A percentile compares a stretch with the other conserved stretches of the same genome.
Conservation (phyloP, 2,329 filamentous ascomycete genomes). For the Fusarium mexicanum region DNA sequence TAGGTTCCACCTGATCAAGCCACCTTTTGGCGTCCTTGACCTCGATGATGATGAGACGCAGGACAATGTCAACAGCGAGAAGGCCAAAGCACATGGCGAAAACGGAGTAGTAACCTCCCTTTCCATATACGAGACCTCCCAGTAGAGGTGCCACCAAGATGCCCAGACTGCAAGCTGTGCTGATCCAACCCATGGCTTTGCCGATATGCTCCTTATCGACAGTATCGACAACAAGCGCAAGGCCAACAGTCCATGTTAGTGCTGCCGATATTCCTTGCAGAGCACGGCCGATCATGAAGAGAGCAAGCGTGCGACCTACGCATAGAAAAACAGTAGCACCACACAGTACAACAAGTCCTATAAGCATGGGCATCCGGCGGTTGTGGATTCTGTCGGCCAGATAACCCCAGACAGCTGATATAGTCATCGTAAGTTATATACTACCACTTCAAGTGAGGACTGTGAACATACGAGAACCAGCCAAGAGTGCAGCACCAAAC, state of each 20-base stretch:
- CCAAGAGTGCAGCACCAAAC: constrained; percentile 46
- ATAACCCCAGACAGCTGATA: constrained; percentile 49
- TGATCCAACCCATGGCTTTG: constrained; percentile 48
- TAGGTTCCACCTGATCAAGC: constrained; percentile 21
- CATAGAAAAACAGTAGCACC: constrained; percentile 48
- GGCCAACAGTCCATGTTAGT: constrained; percentile 50
- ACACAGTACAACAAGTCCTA: constrained; percentile 44
- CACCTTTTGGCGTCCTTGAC: constrained; percentile 46
- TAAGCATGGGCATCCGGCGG: constrained; percentile 48
- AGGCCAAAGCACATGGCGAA: constrained; percentile 51
- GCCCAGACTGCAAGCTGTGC: constrained; percentile 47
- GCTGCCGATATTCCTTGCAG: constrained; percentile 48
- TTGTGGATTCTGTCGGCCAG: constrained; percentile 48
- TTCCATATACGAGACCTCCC: constrained; percentile 48
- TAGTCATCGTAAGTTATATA: neutral
- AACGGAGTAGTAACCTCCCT: constrained; percentile 48
- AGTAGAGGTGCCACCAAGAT: constrained; percentile 47
- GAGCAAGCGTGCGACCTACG: constrained; percentile 44
- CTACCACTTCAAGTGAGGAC: neutral
- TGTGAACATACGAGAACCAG: constrained; percentile 44
- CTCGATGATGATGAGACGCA: constrained; percentile 49
- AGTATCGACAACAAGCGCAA: constrained; percentile 49
- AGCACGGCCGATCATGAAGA: constrained; percentile 47
- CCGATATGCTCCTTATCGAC: constrained; percentile 46
- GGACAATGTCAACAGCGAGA: constrained; percentile 45